Conservation (phyloP, 192 early-diverging fungal genomes). For the Helicostylum pulchrum region DNA sequence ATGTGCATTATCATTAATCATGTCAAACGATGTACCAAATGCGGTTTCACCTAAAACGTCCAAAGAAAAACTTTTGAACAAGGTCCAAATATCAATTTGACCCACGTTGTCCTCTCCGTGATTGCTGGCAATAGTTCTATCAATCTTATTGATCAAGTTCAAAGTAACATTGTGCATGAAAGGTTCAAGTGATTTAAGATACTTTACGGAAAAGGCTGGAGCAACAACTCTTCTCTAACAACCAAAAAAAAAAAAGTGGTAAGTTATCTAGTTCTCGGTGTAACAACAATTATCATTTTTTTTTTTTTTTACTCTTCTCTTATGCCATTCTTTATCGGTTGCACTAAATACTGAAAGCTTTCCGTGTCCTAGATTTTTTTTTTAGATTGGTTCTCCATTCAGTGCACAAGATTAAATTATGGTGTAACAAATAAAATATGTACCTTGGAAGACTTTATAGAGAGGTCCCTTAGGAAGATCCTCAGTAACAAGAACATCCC, state of each 20-base stretch:
- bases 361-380: neutral
- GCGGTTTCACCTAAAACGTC: conserved; percentile 54
- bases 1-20: conserved; percentile 43
- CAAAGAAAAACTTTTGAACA: conserved; percentile 35
- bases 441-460: conserved; percentile 10
- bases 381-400: neutral
- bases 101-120: conserved; percentile 14
- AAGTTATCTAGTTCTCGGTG: neutral
- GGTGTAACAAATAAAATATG: neutral
- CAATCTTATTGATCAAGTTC: conserved; percentile 30
- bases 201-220: conserved; percentile 49
- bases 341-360: conserved; percentile 32
- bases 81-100: conserved; percentile 36
- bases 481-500: conserved; percentile 27
- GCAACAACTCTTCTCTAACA: conserved; percentile 49
- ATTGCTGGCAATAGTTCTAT: conserved; percentile 22
- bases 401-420: neutral
- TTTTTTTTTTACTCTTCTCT: conserved; percentile 32
- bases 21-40: conserved; percentile 49
- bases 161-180: conserved; percentile 33
- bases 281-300: neutral
- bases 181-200: conserved; percentile 45
- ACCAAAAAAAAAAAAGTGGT: neutral
- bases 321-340: conserved; percentile 38
- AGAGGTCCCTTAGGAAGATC: conserved; percentile 19